Conservation (phyloP, 169 alveolate genomes). For the Plasmodium relictum region DNA sequence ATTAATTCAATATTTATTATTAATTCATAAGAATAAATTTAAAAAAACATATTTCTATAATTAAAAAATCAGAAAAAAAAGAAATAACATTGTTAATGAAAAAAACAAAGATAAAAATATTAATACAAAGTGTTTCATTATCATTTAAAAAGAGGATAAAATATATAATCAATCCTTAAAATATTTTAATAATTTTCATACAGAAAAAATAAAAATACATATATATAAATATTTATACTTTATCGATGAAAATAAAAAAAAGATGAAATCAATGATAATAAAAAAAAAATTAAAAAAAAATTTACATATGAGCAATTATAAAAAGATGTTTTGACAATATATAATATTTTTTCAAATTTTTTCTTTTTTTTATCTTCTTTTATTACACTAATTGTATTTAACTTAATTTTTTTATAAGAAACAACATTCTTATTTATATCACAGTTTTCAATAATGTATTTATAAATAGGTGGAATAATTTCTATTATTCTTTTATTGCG, state of each 20-base stretch:
- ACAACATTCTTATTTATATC: constrained; percentile 23
- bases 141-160: no score
- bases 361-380: constrained; percentile 22
- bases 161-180: no score
- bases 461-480: constrained; percentile 72
- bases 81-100: no score
- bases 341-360: constrained; percentile 22
- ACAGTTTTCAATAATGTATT: constrained; percentile 37
- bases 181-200: no score
- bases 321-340: constrained; percentile 27
- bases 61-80: no score
- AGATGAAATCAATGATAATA: constrained; percentile 44
- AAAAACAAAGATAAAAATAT: no score
- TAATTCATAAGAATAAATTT: no score
- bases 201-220: no score
- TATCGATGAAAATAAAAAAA: constrained; percentile 28
- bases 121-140: no score
- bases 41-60: no score
- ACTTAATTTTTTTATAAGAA: neutral
- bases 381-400: neutral
- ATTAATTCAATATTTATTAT: no score
- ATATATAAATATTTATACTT: neutral
- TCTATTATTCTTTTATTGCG: constrained; percentile 31
- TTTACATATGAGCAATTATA: constrained; percentile 35
- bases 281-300: constrained; percentile 49